Evolutionary conservation across 306 rosid genomes (phyloP), one percentile per base, ranked within the genome.

Genomic region (Potentilla sterilis): DNA sequence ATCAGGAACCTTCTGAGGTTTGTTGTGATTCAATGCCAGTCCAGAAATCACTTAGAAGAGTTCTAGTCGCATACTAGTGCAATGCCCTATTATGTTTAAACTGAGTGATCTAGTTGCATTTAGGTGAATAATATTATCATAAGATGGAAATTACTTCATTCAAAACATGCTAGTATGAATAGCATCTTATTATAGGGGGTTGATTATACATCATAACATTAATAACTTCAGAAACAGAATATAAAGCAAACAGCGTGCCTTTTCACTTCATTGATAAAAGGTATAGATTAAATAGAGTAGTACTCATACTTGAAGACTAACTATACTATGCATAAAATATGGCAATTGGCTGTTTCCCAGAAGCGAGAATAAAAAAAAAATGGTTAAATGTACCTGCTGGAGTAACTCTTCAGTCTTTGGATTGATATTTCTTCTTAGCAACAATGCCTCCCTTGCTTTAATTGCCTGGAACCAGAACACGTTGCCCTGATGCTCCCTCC

Each of bases 391-490:
- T 86, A 95, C 97, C 97, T 87, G 96, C 72, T 64, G 79, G 70
- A 77, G 83, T 78, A 86, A 72, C 44, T 64, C 75, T 84, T 81
- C 88, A 83, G 76, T 47, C 32, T 63, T 83, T 73, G 88, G 80
- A 77, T 79, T 70, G 66, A 54, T 78, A 54, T 81, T 67, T 74
- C 69, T 82, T 75, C 67, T 85, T 73, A 64, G 72, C 37, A 76
- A 74, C 68, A 87, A 69, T 49, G 67, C 84, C 67, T 89, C 87
- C 85, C 87, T 89, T 80, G 87, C 79, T 78, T 78, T 86, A 64
- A 95, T 83, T 66, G 80, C 78, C 85, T 85, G 98, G 73, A 75
- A 81, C 82, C 87, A 88, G 68, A 84, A 70, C 62, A 81, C 84
- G 2, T 82, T 74, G 55, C 88, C 88, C 65, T 71, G 65, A 43